These are phyloP conservation scores for Arctium minus DNA, from an alignment of 129 eudicot species.

Conservation along the genomic window DNA sequence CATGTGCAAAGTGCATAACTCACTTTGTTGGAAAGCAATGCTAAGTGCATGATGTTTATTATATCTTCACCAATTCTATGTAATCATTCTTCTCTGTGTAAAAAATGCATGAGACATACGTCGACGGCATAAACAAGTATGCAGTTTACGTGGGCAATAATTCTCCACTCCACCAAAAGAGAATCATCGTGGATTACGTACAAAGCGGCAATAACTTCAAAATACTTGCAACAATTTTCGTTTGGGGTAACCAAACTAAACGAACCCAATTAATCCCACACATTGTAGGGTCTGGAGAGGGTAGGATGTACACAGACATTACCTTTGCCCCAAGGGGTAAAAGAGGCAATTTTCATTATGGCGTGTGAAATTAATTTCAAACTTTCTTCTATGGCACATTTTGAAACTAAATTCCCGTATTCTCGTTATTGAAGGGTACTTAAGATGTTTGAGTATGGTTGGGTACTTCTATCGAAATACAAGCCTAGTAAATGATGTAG, in stretches of 20 bases:
- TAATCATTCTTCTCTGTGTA: background rate
- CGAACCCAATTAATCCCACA: too few relatives aligned
- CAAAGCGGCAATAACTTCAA: background rate
- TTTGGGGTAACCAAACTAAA: too few relatives aligned
- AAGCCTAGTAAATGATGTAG: too few relatives aligned
- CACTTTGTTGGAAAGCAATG: conserved; percentile 31
- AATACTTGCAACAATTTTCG: too few relatives aligned
- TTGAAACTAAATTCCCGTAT: background rate
- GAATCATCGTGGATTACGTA: background rate
- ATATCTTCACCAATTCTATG: conserved; percentile 11
- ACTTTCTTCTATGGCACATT: background rate
- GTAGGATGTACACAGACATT: too few relatives aligned
- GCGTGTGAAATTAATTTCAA: background rate
- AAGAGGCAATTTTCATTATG: background rate
- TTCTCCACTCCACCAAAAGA: conserved; percentile 4
- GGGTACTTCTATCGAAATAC: too few relatives aligned
- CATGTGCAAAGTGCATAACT: conserved; percentile 36
- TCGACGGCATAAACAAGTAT: conserved; percentile 17
- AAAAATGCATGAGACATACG: conserved; percentile 24
- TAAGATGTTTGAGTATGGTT: too few relatives aligned
- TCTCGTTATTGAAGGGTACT: background rate
- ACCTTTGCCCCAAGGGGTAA: too few relatives aligned
- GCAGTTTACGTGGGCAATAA: conserved; percentile 4
- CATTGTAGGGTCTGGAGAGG: too few relatives aligned
- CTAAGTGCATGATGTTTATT: conserved; percentile 31